Conservation (phyloP, 345 rosid genomes). For the Eucalyptus marginata region DNA sequence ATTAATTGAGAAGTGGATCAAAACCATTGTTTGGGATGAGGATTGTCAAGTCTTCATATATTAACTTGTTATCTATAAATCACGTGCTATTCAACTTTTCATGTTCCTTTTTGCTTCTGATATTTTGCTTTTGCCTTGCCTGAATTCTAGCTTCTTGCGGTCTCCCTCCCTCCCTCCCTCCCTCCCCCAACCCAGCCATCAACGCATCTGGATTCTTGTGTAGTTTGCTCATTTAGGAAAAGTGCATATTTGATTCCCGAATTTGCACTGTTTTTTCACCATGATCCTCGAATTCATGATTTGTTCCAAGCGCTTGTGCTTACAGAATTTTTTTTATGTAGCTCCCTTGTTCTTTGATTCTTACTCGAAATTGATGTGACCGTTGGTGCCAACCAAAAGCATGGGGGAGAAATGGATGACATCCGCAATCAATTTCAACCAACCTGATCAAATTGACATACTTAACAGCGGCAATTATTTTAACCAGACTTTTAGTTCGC, state of each 20-base stretch:
- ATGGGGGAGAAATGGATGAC: neutral
- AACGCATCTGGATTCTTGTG: neutral
- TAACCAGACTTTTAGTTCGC: neutral
- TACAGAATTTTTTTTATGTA: neutral
- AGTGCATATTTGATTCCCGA: neutral
- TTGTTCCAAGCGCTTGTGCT: neutral
- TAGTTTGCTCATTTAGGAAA: neutral
- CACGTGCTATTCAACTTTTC: neutral
- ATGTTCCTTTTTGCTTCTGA: neutral
- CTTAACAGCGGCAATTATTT: neutral
- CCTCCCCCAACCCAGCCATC: neutral
- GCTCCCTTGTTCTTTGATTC: neutral
- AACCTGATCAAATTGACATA: neutral
- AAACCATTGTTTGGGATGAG: neutral
- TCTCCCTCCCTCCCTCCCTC: neutral
- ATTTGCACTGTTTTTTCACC: neutral
- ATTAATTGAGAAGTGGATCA: neutral
- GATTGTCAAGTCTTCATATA: neutral
- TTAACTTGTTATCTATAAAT: neutral
- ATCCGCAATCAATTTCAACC: neutral
- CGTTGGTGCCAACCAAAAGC: neutral
- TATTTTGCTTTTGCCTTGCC: neutral
- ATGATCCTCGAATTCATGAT: neutral
- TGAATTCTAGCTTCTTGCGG: neutral
- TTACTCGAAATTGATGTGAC: neutral